Conservation (phyloP, 495 filamentous ascomycete genomes). For the Talaromyces trachyspermus region DNA sequence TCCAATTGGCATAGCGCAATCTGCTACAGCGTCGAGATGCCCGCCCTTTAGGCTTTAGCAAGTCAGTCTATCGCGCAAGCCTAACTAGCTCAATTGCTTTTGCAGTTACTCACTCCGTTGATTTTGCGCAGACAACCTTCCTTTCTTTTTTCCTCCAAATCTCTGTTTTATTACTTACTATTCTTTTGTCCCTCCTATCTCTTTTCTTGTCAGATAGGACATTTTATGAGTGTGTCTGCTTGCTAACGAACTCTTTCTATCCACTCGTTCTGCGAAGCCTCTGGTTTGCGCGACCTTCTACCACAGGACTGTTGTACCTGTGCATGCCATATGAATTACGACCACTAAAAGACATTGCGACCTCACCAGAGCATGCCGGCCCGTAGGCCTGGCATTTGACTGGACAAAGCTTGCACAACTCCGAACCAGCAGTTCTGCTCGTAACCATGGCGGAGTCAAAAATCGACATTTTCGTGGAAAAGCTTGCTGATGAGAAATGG, state of each 20-base stretch:
- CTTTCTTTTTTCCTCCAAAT: no score
- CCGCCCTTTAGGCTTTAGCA: slow-evolving; percentile 34
- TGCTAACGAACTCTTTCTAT: no score
- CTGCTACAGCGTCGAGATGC: slow-evolving; percentile 39
- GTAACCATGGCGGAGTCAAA: slow-evolving; percentile 40
- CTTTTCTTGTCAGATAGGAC: no score
- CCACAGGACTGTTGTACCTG: neutral
- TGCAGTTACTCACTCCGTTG: slow-evolving; percentile 49
- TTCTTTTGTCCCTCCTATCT: no score
- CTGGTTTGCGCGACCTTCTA: neutral
- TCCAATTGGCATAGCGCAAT: slow-evolving; percentile 30
- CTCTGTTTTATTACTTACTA: no score
- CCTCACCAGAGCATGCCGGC: slow-evolving; percentile 30
- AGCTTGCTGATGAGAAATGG: slow-evolving; percentile 51
- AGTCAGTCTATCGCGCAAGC: slow-evolving; percentile 2
- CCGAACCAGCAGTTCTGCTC: slow-evolving; percentile 4
- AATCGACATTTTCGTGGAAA: slow-evolving; percentile 53
- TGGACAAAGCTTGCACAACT: neutral
- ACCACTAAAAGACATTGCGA: slow-evolving; percentile 22
- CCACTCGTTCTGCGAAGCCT: no score
- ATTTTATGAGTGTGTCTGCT: no score
- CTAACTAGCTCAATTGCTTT: slow-evolving; percentile 49
- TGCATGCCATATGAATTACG: slow-evolving; percentile 42
- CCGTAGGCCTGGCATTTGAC: slow-evolving; percentile 32
- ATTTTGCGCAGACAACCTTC: no score